Conservation (phyloP, 2,329 filamentous ascomycete genomes). For the Hansfordia pulvinata region DNA sequence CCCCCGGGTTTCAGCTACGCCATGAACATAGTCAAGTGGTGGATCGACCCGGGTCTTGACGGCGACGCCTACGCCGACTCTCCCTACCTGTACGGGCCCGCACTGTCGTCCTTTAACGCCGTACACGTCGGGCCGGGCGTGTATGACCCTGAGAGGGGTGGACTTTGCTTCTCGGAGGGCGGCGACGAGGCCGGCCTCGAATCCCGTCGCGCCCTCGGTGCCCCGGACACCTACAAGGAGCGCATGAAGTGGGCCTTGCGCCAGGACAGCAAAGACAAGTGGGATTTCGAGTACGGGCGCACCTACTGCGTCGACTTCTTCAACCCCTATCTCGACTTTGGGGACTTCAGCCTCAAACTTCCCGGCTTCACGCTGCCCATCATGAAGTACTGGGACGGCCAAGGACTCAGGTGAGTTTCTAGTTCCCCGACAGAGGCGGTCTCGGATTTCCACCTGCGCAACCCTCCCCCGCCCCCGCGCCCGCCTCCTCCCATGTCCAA, state of each 20-base stretch:
- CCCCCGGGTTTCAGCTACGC: slow-evolving; percentile 80
- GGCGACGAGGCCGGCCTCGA: slow-evolving; percentile 42
- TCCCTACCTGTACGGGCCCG: slow-evolving; percentile 76
- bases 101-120: slow-evolving; percentile 67
- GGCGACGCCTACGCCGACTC: slow-evolving; percentile 80
- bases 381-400: slow-evolving; percentile 69
- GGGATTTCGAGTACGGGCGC: slow-evolving; percentile 39
- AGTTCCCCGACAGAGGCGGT: slow-evolving; percentile 4
- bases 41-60: slow-evolving; percentile 80
- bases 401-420: slow-evolving; percentile 52
- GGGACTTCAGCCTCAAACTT: slow-evolving; percentile 54
- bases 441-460: slow-evolving; percentile 21
- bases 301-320: slow-evolving; percentile 57
- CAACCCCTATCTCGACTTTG: slow-evolving; percentile 84
- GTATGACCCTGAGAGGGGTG: slow-evolving; percentile 32
- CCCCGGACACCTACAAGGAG: slow-evolving; percentile 36
- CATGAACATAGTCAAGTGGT: slow-evolving; percentile 76
- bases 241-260: slow-evolving; percentile 47
- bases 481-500: slow-evolving; percentile 17
- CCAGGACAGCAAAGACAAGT: slow-evolving; percentile 31
- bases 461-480: slow-evolving; percentile 13
- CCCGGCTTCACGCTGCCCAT: slow-evolving; percentile 63
- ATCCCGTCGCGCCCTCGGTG: slow-evolving; percentile 28
- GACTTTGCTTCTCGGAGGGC: slow-evolving; percentile 51
- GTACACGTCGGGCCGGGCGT: slow-evolving; percentile 48